Evolutionary conservation across 2,329 filamentous ascomycete genomes (phyloP).

Genomic region (Hymenoscyphus scutula): DNA sequence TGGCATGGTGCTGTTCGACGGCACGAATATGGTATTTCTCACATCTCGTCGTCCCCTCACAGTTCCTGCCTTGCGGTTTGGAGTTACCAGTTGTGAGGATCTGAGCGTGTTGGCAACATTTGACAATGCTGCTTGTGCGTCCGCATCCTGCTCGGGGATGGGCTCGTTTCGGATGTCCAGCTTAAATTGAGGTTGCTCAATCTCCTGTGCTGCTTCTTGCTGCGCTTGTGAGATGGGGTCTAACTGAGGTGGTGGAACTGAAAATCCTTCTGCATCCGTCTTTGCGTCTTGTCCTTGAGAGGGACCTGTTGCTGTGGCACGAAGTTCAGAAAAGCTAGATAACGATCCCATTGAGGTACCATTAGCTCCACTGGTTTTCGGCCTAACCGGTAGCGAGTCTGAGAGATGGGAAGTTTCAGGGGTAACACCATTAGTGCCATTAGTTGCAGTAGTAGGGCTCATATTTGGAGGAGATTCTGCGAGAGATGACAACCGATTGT

Average conservation of each 20-base stretch:
- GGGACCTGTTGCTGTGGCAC: slow-evolving; percentile 50
- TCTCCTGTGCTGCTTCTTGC: slow-evolving; percentile 56
- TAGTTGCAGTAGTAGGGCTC: slow-evolving; percentile 26
- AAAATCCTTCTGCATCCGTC: slow-evolving; percentile 75
- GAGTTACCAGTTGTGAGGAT: slow-evolving; percentile 54
- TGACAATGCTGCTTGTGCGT: slow-evolving; percentile 71
- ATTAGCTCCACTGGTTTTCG: slow-evolving; percentile 45
- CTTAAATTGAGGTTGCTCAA: slow-evolving; percentile 68
- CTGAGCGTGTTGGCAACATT: slow-evolving; percentile 74
- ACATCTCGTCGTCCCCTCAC: slow-evolving; percentile 87
- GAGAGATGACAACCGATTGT: slow-evolving; percentile 54
- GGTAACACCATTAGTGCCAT: slow-evolving; percentile 29
- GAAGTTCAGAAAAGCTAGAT: slow-evolving; percentile 47
- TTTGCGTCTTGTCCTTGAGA: slow-evolving; percentile 40
- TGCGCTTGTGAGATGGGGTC: slow-evolving; percentile 71
- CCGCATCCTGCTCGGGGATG: slow-evolving; percentile 73
- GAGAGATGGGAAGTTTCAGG: slow-evolving; percentile 37
- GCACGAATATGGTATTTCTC: slow-evolving; percentile 84
- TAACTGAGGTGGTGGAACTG: slow-evolving; percentile 62
- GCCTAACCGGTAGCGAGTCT: slow-evolving; percentile 35
- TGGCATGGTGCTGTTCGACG: slow-evolving; percentile 39
- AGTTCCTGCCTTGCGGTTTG: slow-evolving; percentile 70
- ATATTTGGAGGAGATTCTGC: slow-evolving; percentile 51
- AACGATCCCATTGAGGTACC: slow-evolving; percentile 40
- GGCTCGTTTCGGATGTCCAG: slow-evolving; percentile 77